Conservation (phyloP, 2,329 filamentous ascomycete genomes). For the Catunica adiposa region DNA sequence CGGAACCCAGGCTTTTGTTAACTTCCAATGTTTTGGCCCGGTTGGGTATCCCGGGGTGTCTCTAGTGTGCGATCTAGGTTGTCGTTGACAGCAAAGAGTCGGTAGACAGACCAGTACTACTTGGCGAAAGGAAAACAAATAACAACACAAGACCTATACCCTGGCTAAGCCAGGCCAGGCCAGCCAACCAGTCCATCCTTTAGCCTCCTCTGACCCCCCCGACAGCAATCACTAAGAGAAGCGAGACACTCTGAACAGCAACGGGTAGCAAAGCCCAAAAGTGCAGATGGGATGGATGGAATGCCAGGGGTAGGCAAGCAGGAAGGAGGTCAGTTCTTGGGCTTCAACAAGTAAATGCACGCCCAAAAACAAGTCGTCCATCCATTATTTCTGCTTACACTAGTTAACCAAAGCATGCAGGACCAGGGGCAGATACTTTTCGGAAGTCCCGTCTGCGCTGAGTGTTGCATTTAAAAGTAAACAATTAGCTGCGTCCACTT, state of each 20-base stretch:
- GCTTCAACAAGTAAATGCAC: neutral
- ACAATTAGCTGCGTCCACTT: neutral
- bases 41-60: neutral
- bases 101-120: neutral
- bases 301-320: constrained; percentile 6
- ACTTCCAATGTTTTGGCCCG: constrained; percentile 14
- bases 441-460: neutral
- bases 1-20: constrained; percentile 22
- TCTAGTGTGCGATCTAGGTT: neutral
- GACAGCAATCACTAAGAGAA: neutral
- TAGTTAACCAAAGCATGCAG: neutral
- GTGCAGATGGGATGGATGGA: constrained; percentile 3
- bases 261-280: neutral
- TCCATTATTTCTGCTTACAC: neutral
- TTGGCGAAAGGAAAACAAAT: neutral
- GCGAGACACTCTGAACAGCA: neutral
- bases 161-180: neutral
- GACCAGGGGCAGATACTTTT: neutral
- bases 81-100: constrained; percentile 2
- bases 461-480: constrained; percentile 1
- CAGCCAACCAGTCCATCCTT: no score
- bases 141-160: neutral
- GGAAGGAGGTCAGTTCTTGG: constrained; percentile 17
- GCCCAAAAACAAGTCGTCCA: neutral
- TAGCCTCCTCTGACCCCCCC: no score